Evolutionary conservation across 2,329 filamentous ascomycete genomes (phyloP).

Genomic region (Nemania bipapillata): DNA sequence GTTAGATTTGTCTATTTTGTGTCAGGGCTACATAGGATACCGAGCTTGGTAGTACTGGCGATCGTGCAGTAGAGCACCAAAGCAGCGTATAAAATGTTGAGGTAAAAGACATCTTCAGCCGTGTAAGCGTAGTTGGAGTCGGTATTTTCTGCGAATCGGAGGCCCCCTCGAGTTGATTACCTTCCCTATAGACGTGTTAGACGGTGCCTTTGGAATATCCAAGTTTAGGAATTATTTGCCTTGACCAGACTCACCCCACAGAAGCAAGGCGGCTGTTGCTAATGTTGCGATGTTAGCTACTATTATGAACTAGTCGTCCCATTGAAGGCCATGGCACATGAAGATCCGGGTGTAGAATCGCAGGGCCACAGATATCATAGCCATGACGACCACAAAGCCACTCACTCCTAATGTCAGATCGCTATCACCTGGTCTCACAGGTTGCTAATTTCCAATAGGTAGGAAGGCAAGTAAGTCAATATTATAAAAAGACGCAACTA

Average conservation of each 20-base stretch:
- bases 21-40: slow-evolving; percentile 48
- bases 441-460: no score
- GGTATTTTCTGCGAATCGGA: slow-evolving; percentile 26
- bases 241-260: slow-evolving; percentile 2
- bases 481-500: no score
- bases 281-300: neutral
- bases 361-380: slow-evolving; percentile 23
- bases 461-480: no score
- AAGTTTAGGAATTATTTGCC: neutral
- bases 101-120: slow-evolving; percentile 29
- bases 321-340: slow-evolving; percentile 17
- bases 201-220: neutral
- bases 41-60: slow-evolving; percentile 46
- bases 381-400: slow-evolving; percentile 33
- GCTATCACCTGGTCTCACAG: no score
- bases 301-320: slow-evolving; percentile 24
- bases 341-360: slow-evolving; percentile 19
- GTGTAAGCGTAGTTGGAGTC: slow-evolving; percentile 36
- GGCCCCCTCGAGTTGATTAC: slow-evolving; percentile 27
- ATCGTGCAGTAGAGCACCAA: slow-evolving; percentile 49
- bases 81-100: slow-evolving; percentile 39
- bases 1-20: no score
- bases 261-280: neutral
- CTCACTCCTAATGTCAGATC: slow-evolving; percentile 38
- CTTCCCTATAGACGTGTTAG: slow-evolving; percentile 26